phyloP scores from a whole-genome alignment of 495 filamentous ascomycete genomes.

The Poronia punctata region DNA sequence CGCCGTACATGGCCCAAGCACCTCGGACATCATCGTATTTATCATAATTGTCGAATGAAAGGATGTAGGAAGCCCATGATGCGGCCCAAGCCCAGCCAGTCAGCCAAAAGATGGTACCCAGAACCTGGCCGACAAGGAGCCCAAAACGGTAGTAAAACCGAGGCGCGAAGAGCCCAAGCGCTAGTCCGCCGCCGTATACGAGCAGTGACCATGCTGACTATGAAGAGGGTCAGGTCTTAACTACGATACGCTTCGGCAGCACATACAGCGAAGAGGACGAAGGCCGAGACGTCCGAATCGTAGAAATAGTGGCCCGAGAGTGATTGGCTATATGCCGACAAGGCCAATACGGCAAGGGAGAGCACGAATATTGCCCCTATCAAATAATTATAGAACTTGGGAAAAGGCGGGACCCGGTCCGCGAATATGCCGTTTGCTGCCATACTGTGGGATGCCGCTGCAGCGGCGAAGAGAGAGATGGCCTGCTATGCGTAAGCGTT shows the following conservation, averaged over 20 bases:
- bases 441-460: conserved; percentile 21
- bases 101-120: conserved; percentile 36
- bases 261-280: conserved; percentile 33
- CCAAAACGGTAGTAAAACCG: conserved; percentile 30
- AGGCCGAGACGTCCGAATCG: conserved; percentile 20
- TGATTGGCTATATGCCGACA: conserved; percentile 27
- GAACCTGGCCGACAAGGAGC: conserved; percentile 22
- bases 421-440: conserved; percentile 19
- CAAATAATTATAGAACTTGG: conserved; percentile 26
- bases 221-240: not conserved
- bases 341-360: conserved; percentile 25
- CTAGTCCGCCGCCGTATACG: conserved; percentile 26
- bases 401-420: conserved; percentile 27
- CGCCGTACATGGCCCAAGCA: conserved; percentile 13
- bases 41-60: conserved; percentile 9
- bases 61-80: conserved; percentile 20
- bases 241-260: not conserved
- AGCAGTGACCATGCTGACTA: conserved; percentile 29
- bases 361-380: conserved; percentile 31
- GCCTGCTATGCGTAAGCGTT: not conserved
- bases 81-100: conserved; percentile 35
- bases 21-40: not conserved
- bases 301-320: conserved; percentile 12
- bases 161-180: conserved; percentile 21
- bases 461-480: no score